Percentiles rank a stretch among this genome's conserved stretches.
phyloP scores from a whole-genome alignment of 129 eudicot species.

The Deinandra increscens region DNA sequence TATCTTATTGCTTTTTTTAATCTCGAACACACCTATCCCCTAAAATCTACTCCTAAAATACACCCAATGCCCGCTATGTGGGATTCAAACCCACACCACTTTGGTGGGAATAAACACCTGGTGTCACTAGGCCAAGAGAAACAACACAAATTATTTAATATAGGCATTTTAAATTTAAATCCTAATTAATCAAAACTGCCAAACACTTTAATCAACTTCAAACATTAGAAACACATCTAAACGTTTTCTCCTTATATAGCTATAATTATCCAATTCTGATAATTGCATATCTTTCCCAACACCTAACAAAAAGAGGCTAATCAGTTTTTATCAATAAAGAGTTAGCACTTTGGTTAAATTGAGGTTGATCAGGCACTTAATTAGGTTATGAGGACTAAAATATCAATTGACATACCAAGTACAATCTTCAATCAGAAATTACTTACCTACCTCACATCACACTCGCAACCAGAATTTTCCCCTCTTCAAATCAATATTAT shows the following conservation, averaged over 20 bases:
- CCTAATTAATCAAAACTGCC: neutral
- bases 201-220: neutral
- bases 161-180: neutral
- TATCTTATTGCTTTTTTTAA: neutral
- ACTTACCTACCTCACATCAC: slow-evolving; percentile 76
- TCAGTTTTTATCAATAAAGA: neutral
- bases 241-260: neutral
- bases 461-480: no score
- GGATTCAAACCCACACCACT: no score
- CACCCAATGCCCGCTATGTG: no score
- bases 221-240: neutral
- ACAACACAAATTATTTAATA: neutral
- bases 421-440: neutral
- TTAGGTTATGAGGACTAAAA: no score
- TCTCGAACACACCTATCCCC: no score
- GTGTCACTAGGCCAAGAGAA: no score
- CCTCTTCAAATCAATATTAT: no score
- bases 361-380: no score
- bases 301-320: neutral
- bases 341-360: neutral
- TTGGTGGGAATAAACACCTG: no score
- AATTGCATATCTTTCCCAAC: neutral
- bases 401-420: no score
- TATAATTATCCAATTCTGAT: neutral
- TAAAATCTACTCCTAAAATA: no score